Conservation (phyloP, 2,329 filamentous ascomycete genomes). For the Beauveria brongniartii region DNA sequence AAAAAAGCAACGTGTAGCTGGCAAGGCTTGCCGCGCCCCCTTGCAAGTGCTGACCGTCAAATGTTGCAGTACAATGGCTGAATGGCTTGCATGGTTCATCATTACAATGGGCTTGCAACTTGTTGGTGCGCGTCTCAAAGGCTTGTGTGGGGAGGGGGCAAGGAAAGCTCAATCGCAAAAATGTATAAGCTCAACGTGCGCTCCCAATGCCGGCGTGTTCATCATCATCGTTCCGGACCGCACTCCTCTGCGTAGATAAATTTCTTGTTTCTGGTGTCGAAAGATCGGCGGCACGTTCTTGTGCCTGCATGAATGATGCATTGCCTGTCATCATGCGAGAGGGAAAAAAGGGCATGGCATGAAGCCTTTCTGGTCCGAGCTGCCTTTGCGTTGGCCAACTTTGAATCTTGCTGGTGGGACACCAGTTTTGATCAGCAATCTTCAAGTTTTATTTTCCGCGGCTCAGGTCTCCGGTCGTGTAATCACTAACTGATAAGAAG, state of each 20-base stretch:
- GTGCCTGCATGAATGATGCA: background rate
- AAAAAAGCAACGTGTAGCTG: background rate
- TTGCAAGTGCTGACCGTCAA: constrained; percentile 5
- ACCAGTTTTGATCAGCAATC: background rate
- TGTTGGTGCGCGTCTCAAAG: background rate
- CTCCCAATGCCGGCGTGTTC: background rate
- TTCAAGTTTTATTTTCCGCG: background rate
- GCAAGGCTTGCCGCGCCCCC: background rate
- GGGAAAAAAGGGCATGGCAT: too few species aligned
- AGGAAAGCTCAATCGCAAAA: background rate
- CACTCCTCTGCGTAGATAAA: background rate
- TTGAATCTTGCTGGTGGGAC: background rate
- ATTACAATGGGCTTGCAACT: background rate
- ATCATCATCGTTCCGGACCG: too few species aligned
- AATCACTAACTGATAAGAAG: background rate
- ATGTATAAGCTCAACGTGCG: background rate
- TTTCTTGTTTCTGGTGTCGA: too few species aligned
- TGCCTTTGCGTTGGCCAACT: background rate
- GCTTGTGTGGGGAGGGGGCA: background rate
- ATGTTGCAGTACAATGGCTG: background rate
- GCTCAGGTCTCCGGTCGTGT: background rate
- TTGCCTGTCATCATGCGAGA: background rate
- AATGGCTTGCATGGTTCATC: background rate
- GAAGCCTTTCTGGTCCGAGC: background rate
- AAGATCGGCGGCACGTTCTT: background rate